Conservation (phyloP, 2,329 filamentous ascomycete genomes). For the Whalleya microplaca region DNA sequence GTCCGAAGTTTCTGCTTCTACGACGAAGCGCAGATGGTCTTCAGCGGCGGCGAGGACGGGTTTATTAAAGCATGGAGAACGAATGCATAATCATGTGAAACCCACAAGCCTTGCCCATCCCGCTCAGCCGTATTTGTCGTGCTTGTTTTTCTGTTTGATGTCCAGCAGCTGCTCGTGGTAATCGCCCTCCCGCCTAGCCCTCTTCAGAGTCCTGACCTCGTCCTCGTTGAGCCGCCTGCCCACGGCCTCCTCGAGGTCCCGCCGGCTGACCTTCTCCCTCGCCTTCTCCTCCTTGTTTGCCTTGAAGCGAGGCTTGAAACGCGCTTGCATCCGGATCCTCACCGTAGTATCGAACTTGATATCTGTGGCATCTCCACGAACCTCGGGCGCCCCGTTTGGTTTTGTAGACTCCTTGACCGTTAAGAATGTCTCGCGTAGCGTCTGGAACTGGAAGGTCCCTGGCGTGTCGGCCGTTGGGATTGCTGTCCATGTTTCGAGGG, state of each 20-base stretch:
- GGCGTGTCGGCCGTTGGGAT: slow-evolving; percentile 67
- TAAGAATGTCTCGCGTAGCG: slow-evolving; percentile 71
- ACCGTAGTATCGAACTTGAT: slow-evolving; percentile 73
- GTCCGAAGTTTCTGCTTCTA: slow-evolving; percentile 67
- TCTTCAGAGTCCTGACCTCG: slow-evolving; percentile 83
- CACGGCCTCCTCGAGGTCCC: slow-evolving; percentile 81
- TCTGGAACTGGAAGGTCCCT: slow-evolving; percentile 76
- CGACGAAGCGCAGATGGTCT: slow-evolving; percentile 61
- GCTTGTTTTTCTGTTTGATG: slow-evolving; percentile 88
- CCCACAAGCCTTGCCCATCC: slow-evolving; percentile 7
- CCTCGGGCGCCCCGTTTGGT: slow-evolving; percentile 57
- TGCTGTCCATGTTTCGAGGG: slow-evolving; percentile 79
- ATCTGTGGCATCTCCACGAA: slow-evolving; percentile 75
- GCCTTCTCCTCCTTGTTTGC: slow-evolving; percentile 83
- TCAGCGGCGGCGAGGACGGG: slow-evolving; percentile 63
- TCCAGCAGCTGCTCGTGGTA: slow-evolving; percentile 87
- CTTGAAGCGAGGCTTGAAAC: slow-evolving; percentile 85
- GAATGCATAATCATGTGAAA: slow-evolving; percentile 25
- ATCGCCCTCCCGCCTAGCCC: slow-evolving; percentile 80
- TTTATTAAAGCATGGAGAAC: slow-evolving; percentile 61
- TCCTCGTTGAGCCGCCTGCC: slow-evolving; percentile 79
- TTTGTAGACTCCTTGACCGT: slow-evolving; percentile 60
- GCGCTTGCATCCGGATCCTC: slow-evolving; percentile 89
- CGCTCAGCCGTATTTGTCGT: slow-evolving; percentile 74
- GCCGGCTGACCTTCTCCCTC: slow-evolving; percentile 80